phyloP scores from a whole-genome alignment of 2,329 filamentous ascomycete species.

The Aureobasidium vineae region DNA sequence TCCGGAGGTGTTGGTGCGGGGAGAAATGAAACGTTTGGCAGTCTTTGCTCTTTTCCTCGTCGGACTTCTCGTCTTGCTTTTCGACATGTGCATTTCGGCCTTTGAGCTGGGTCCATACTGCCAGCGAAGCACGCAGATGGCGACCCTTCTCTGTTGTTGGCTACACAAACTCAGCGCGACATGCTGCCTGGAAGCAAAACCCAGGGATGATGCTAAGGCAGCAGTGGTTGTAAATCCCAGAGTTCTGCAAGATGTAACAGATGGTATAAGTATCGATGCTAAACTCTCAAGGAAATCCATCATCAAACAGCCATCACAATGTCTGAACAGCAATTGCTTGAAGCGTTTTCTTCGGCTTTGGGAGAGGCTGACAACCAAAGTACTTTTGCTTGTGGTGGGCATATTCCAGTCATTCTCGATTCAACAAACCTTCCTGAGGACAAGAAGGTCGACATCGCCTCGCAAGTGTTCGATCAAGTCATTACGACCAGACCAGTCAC shows the following conservation, averaged over 20 bases:
- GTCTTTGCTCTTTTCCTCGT: not conserved
- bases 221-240: not conserved
- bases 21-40: not conserved
- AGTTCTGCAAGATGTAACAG: not conserved
- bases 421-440: not conserved
- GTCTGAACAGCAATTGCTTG: not conserved
- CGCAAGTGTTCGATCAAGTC: not conserved
- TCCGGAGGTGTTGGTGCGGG: not conserved
- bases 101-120: not conserved
- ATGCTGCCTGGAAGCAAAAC: not conserved
- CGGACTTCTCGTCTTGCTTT: not conserved
- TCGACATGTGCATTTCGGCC: not conserved
- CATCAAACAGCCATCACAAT: not conserved
- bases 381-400: constrained; percentile 21
- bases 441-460: not conserved
- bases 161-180: not conserved
- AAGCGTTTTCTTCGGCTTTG: not conserved
- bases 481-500: constrained; percentile 7
- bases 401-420: not conserved
- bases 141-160: not conserved
- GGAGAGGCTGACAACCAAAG: not conserved
- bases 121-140: not conserved
- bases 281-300: not conserved
- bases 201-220: not conserved
- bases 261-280: not conserved